Base-by-base conservation (phyloP, 352 stramenopile species). In the Phytopythium kandeliae region DNA sequence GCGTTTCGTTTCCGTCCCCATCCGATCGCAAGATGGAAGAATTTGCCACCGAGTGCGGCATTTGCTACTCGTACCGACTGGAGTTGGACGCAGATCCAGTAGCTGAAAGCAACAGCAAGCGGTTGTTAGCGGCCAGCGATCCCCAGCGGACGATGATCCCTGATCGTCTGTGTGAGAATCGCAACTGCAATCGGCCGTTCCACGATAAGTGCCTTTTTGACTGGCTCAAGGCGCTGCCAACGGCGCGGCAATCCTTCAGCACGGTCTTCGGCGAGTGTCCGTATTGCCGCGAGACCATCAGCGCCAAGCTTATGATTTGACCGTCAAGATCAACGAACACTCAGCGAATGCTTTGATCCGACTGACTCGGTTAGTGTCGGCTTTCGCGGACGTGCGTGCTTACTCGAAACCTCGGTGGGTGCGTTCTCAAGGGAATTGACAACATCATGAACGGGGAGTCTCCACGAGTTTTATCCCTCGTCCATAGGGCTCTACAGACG, bases 181-280 rank as follows among this genome's bases (percentile, higher is more conserved):
- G 45, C 15, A 89, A 78, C 34, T 96, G 89, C 65, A 80, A 81
- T 46, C 78, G 86, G 0, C 76, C 84, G 25, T 97, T 95, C 54
- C 89, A 96, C 55, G 75, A 86, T 16, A 84, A 82, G 34, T 96
- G 89, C 50, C 67, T 97, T 25, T 86, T 90, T 50, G 83, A 93
- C 51, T 96, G 88, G 87, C 82, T 97, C 50, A 86, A 92, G 55
- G 76, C 84, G 24, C 54, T 97, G 19, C 84, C 89, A 2, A 93
- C 79, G 9, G 88, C 83, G n/a, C 79, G 88, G 3, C 79, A 93
- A 52, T 95, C 86, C 19, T 96, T 96, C 55, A 85, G 88, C 61
- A 95, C 82, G 1, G 80, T 95, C 37, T 96, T 97, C 57, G 89
- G 87, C 17, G 71, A 91, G 51, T 97, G 89, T 45, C 89, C 87